Evolutionary conservation across 352 stramenopile genomes (phyloP).

Genomic region (Globisporangium cylindrosporum): DNA sequence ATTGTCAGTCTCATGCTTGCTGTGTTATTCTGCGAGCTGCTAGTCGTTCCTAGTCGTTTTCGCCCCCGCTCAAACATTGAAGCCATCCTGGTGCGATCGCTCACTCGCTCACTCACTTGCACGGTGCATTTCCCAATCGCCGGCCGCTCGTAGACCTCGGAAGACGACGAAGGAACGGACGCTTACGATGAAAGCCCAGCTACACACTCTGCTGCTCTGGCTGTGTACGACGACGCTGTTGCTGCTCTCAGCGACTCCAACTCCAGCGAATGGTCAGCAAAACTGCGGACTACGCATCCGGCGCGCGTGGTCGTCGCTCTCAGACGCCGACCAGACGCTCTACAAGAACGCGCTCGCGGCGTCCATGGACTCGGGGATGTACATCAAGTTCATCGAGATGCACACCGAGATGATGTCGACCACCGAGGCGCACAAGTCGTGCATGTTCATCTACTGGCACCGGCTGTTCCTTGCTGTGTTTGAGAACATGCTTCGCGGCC

Average conservation of each 20-base stretch:
- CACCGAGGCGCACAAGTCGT: slow-evolving; percentile 48
- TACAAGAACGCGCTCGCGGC: slow-evolving; percentile 45
- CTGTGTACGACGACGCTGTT: background rate
- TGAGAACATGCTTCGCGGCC: slow-evolving; percentile 80
- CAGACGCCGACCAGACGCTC: slow-evolving; percentile 32
- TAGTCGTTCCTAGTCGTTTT: background rate
- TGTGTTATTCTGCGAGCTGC: background rate
- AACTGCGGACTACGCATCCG: slow-evolving; percentile 40
- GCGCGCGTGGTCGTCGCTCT: slow-evolving; percentile 47
- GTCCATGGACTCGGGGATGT: slow-evolving; percentile 52
- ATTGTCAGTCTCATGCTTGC: background rate
- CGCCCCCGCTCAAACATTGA: background rate
- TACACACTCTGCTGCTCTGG: background rate
- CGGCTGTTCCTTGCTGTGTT: slow-evolving; percentile 59
- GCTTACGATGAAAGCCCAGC: background rate
- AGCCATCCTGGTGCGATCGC: background rate
- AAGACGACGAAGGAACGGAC: background rate
- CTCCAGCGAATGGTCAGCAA: background rate
- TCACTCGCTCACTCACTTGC: too few relatives aligned
- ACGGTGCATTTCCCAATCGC: background rate
- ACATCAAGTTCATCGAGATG: slow-evolving; percentile 62
- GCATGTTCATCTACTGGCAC: slow-evolving; percentile 86
- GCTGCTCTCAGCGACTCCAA: background rate
- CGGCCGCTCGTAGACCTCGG: background rate
- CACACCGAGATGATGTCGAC: slow-evolving; percentile 60